Base-by-base conservation (phyloP, 1,139 yeast species). In the Yamadazyma triangularis region DNA sequence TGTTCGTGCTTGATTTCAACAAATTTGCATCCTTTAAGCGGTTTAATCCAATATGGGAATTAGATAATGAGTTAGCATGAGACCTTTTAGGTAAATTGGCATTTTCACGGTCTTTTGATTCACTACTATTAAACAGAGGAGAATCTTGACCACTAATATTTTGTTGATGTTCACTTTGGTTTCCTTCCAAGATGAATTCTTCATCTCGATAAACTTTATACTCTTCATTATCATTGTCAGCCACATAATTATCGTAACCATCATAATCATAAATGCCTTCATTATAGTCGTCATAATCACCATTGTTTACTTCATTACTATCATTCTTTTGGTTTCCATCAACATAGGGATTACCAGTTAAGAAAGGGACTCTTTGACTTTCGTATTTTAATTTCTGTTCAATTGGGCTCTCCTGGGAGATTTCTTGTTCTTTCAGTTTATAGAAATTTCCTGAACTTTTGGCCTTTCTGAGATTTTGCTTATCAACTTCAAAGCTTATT, bases 11-110 rank as follows among this genome's bases (percentile, higher is more conserved):
- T 1, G 57, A 48, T 25, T 46, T 47, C 5, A 48, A 36, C 22
- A 54, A 29, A 23, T 48, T 42, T 13, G 50, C 51, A 25, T 62
- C 68, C 35, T 66, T 66, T 21, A 66, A 48, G 23, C 70, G 39
- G 38, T 64, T 65, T 34, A 67, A 53, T 1, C 72, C 72, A 36
- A 65, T 53, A 34, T 51, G 59, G 2, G 72, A 65, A 39, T 52
- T 63, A 10, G 53, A 47, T 4, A 56, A 38, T 4, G 68, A 57
- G 31, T 46, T 55, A 15, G 51, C 44, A 4, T 52, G 47, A 4
- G 68, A 58, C 11, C 53, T 32, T 25, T 52, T 53, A 0, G 73
- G 73, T 26, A 65, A 47, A 31, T 64, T 64, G 1, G 71, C 58
- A 22, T 54, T 59, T 21, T 51, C 53, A 13, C 12, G 5, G 12